Evolutionary conservation across 768 basidiomycete genomes (phyloP), one percentile per base, ranked within the genome.

Genomic region (Krasilnikovozyma curviuscula): DNA sequence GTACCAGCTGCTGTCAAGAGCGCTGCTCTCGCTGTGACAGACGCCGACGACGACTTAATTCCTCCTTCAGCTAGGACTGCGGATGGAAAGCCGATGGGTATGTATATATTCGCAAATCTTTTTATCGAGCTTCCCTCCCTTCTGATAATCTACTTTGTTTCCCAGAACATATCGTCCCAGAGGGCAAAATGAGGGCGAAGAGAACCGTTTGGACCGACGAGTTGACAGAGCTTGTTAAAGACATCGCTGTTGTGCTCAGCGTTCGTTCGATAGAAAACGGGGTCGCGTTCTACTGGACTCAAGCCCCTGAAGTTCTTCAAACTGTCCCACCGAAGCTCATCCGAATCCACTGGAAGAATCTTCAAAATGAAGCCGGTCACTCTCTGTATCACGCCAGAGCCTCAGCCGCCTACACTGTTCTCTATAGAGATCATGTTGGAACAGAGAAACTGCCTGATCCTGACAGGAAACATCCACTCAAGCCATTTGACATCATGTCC

Each of bases 221-320:
- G 39, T 34, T 52, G 16, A 46, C 46, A 33, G 50, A 52, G 32
- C 33, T 52, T 29, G 48, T 52, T 29, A 33, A 43, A 33, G 50
- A 52, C 46, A 27, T 52, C 18, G 50, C 45, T 10, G 40, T 35
- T 13, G 48, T 52, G 40, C 31, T 52, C 41, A 23, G 28, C 33
- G 46, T 34, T 16, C 50, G 50, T 21, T 39, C 40, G 25, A 40
- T 37, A 14, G 38, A 24, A 9, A 33, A 27, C 5, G 50, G 50
- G 10, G 34, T 19, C 33, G 42, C 28, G 28, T 39, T 46, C 34
- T 19, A 24, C 19, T 52, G 50, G 50, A 42, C 42, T 8, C 39
- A 38, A 24, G 38, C 45, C 12, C 27, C 29, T 3, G 38, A 47
- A 28, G 29, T 52, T 34, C 30, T 41, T n/a, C 16, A 28, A 5